Evolutionary conservation across 345 rosid species (phyloP), one percentile per base, ranked within the genome.

Genomic region (Citrus cavaleriei): DNA sequence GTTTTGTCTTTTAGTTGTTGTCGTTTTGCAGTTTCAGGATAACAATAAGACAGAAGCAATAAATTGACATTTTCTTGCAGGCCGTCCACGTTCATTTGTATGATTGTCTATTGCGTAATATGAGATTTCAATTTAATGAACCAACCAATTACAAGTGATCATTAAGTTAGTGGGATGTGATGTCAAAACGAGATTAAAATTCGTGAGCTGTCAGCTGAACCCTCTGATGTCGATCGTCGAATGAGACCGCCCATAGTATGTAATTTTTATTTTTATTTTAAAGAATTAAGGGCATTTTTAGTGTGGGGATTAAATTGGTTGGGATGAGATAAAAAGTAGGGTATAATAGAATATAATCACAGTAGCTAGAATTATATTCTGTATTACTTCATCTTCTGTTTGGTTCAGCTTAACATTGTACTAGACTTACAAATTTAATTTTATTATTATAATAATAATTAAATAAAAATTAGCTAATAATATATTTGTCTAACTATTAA

Each of bases 61-160:
- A 32, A 34, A 57, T 58, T 38, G 49, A 54, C 55, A 12, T 70
- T 54, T 40, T 62, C 70, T 62, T 38, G 60, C 1, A 4, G 30
- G 2, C 42, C 42, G 42, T 67, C 60, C 78, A 68, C 81, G 60
- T 78, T 77, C 63, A 42, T 19, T 46, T 68, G 68, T 65, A 34
- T 60, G 65, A 24, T 37, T 60, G 37, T 67, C 18, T 46, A 32
- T 22, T 10, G 28, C 8, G 30, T 30, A 22, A 7, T 70, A 42
- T 68, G 10, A 57, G 46, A 22, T 14, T 7, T 46, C 25, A 72
- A 5, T 22, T 51, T 27, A 63, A 24, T 30, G 25, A 40, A 7
- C n/a, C 34, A 40, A 7, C n/a, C 34, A 16, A 40, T 35, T 19
- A 14, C n/a, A 2, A 21, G 38, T 24, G 75, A 28, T 30, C 16